Base-by-base conservation (phyloP, 163 green algal species). In the Chlorella variabilis region DNA sequence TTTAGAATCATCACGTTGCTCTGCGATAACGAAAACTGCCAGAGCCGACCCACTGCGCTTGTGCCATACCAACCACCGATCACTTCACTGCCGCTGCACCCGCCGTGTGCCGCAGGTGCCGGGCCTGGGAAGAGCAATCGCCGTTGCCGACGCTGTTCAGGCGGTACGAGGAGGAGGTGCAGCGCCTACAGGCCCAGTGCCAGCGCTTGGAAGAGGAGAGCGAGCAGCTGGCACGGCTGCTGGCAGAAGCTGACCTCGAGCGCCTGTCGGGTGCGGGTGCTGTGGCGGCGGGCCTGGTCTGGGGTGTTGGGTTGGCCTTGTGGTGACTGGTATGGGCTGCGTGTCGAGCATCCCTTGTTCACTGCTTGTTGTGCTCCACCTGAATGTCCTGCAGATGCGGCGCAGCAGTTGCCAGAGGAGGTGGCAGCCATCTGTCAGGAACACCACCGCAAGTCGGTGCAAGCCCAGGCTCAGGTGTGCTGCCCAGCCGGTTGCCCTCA, bases 191-290 rank as follows among this genome's bases (percentile, higher is more conserved):
- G 13, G 63, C 74, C 21, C 6, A 58, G 21, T 31, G 27, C 1
- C 13, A 39, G 39, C 45, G 41, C 23, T 33, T 87, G 62, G 33
- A 77, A 38, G 59, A 66, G 27, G 75, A 83, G 31, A 87, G 73
- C 36, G 17, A 38, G 36, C n/a, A 73, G 36, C 39, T 87, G 68
- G 79, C 79, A 3, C 31, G 51, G 31, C 34, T 77, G 59, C 49
- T 80, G 61, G 79, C 79, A 1, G 79, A 80, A 2, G 51, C 79
- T 25, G 79, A 85, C 38, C 42, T 82, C 42, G 51, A 78, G 20
- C 71, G 71, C 21, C 51, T 78, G 36, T 6, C 54, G 42, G 70
- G 68, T 76, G 41, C 2, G 68, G 1, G n/a, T n/a, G n/a, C n/a
- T n/a, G n/a, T n/a, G n/a, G n/a, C n/a, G n/a, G n/a, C n/a, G n/a